These are phyloP conservation scores for Annulohypoxylon nitens DNA, from an alignment of 495 filamentous ascomycete species.

Conservation along the genomic window DNA sequence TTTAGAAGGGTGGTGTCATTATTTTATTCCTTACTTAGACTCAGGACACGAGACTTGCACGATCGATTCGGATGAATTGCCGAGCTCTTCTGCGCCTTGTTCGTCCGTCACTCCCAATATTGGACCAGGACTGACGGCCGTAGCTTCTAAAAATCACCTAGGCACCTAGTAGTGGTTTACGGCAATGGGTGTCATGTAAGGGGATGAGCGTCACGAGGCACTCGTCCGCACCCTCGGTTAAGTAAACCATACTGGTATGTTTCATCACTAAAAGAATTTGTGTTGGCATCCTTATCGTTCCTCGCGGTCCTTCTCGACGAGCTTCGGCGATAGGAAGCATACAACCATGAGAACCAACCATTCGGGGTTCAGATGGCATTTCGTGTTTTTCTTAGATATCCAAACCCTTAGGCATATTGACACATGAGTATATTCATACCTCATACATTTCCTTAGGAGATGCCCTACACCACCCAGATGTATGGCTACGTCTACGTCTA, in stretches of 20 bases:
- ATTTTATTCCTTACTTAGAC: not conserved
- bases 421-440: not conserved
- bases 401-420: not conserved
- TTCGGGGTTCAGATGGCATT: not conserved
- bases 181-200: not conserved
- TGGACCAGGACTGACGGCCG: not conserved
- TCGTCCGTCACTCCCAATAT: not conserved
- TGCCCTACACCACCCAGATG: not conserved
- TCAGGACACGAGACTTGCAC: not conserved
- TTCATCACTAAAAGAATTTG: not conserved
- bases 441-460: not conserved
- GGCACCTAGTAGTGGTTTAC: not conserved
- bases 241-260: not conserved
- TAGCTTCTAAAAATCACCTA: not conserved
- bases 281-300: conserved; percentile 5
- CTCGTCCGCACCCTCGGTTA: not conserved
- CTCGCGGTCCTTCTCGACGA: conserved; percentile 5
- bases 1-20: conserved; percentile 4
- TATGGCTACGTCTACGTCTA: conserved; percentile 7
- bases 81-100: not conserved
- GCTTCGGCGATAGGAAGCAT: conserved; percentile 16
- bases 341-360: conserved; percentile 8
- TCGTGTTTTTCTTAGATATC: not conserved
- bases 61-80: not conserved
- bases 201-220: not conserved